Base-by-base conservation (phyloP, 805 yeast genomes). In the Zygosaccharomyces bailii region DNA sequence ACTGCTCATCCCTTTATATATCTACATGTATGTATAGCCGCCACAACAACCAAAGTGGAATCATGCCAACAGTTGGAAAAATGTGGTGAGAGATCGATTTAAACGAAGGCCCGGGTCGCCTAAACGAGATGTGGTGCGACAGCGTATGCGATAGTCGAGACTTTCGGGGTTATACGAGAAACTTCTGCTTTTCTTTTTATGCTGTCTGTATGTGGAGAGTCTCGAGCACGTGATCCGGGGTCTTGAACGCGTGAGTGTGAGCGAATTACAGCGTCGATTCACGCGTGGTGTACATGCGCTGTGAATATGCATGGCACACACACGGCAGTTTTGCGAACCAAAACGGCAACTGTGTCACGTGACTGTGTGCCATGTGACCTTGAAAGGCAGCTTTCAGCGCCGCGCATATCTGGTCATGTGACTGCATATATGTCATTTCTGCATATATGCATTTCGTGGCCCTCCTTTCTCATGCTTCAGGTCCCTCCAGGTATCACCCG, bases 1-100 rank as follows among this genome's bases (percentile, higher is more conserved):
- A n/a, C n/a, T n/a, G n/a, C n/a, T n/a, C 27, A 16, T 24, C 7
- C 9, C 4, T 37, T 10, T 17, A 20, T n/a, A n/a, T 24, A 27
- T 37, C 24, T 14, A 21, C 19, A n/a, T 17, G 13, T 25, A 23
- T 37, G 25, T 37, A 37, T 37, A 37, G 40, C 40, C 40, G 40
- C 40, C 40, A 37, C 40, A 37, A 37, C 20, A 4, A 25, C 10
- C 13, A 8, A 5, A 24, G 19, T 29, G 13, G n/a, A 17, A 19
- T 10, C 31, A 27, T 27, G 11, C 13, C 31, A 27, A 27, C 31
- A 37, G 21, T 25, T 37, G 23, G 23, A 14, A 27, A 30, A 30
- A 37, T 24, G 30, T 37, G 40, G 40, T 24, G 40, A 37, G 40
- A 37, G 11, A 24, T 25, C 30, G 16, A 23, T 9, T 5, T 21